A percentile compares a stretch with the other conserved stretches of the same genome.
phyloP scores from a whole-genome alignment of 2,329 filamentous ascomycete genomes.

The Pseudocercospora crystallina region DNA sequence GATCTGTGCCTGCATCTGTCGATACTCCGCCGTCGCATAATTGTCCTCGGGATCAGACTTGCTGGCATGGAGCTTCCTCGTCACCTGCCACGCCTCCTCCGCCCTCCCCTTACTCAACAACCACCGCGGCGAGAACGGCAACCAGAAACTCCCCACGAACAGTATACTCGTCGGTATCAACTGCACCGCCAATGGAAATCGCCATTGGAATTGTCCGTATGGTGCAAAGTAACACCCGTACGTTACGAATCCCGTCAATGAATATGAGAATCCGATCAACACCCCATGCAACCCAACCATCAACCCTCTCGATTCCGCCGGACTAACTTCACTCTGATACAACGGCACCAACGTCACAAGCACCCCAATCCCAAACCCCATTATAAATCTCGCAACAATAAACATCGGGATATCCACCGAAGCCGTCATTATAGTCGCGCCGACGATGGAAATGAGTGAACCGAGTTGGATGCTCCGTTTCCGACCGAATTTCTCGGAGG shows the following conservation, averaged over 20 bases:
- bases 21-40: constrained; percentile 6
- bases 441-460: constrained; percentile 8
- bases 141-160: constrained; percentile 2
- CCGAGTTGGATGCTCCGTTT: constrained; percentile 13
- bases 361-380: constrained; percentile 7
- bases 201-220: constrained; percentile 10
- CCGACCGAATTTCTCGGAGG: constrained; percentile 10
- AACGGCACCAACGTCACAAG: constrained; percentile 9
- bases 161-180: constrained; percentile 10
- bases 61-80: neutral
- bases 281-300: constrained; percentile 11
- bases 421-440: constrained; percentile 11
- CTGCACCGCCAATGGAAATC: constrained; percentile 10
- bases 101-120: neutral
- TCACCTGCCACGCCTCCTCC: neutral
- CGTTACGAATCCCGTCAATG: constrained; percentile 8
- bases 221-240: constrained; percentile 14
- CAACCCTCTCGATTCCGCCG: constrained; percentile 8
- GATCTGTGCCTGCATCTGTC: constrained; percentile 8
- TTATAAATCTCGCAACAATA: constrained; percentile 7
- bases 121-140: constrained; percentile 11
- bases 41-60: constrained; percentile 1
- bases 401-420: constrained; percentile 14
- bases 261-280: constrained; percentile 10
- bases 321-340: constrained; percentile 9